phyloP scores from a whole-genome alignment of 2,329 filamentous ascomycete species.

The Simplicillium aogashimaense region DNA sequence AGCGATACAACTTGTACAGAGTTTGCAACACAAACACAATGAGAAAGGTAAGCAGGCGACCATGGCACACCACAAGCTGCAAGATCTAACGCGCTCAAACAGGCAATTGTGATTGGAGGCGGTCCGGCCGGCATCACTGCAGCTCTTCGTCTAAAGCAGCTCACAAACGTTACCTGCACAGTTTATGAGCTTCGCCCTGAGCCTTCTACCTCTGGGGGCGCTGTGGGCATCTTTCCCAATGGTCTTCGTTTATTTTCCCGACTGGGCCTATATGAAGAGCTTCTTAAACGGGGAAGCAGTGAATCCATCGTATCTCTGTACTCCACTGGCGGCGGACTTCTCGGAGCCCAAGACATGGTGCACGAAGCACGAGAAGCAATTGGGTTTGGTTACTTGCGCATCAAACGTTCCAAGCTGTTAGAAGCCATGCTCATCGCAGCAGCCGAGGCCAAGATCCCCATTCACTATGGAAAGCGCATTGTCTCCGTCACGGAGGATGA shows the following conservation, averaged over 20 bases:
- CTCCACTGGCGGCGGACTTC: slow-evolving; percentile 48
- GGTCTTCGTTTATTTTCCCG: slow-evolving; percentile 55
- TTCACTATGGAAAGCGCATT: slow-evolving; percentile 63
- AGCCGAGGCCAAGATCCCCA: slow-evolving; percentile 25
- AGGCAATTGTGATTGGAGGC: slow-evolving; percentile 8
- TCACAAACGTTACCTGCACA: not conserved
- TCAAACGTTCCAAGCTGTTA: slow-evolving; percentile 46
- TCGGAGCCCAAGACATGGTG: slow-evolving; percentile 51
- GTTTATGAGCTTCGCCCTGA: slow-evolving; percentile 7
- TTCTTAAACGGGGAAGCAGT: slow-evolving; percentile 47
- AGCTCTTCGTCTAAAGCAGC: not conserved
- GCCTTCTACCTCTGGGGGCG: slow-evolving; percentile 6
- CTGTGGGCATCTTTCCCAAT: slow-evolving; percentile 39
- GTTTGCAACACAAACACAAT: no score
- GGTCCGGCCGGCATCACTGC: slow-evolving; percentile 3
- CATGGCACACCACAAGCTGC: no score
- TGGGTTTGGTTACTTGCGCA: slow-evolving; percentile 55
- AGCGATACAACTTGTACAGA: no score
- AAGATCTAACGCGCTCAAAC: no score
- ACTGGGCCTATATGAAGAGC: slow-evolving; percentile 55
- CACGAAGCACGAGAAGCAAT: slow-evolving; percentile 42
- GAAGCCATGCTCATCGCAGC: slow-evolving; percentile 51
- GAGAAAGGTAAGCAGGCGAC: no score
- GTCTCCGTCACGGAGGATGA: slow-evolving; percentile 47
- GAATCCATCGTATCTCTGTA: slow-evolving; percentile 42